Evolutionary conservation across 75 land plant species (phyloP).

Genomic region (Picea sitchensis): DNA sequence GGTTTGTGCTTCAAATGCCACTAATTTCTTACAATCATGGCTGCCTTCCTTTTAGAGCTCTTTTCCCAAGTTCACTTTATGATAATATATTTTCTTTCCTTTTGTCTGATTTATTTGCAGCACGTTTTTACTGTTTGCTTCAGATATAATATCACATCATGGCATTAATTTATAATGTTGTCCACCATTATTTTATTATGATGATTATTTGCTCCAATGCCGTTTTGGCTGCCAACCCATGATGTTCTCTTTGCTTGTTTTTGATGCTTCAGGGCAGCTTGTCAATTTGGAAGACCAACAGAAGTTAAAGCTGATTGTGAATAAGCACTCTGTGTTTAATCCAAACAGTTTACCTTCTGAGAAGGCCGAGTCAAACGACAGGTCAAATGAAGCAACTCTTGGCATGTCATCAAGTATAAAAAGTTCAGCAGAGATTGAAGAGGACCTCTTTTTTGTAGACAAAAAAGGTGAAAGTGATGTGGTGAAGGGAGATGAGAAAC

Average conservation of each 20-base stretch:
- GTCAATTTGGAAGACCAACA: conserved; percentile 3
- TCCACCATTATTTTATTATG: background rate
- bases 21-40: too few relatives aligned
- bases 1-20: background rate
- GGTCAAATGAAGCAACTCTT: background rate
- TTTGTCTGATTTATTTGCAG: background rate
- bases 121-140: background rate
- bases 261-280: conserved; percentile 1
- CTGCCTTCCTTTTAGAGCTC: background rate
- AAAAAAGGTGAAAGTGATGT: background rate
- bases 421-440: background rate
- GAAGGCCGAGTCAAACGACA: background rate
- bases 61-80: background rate
- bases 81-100: background rate
- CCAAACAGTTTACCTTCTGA: background rate
- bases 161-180: background rate
- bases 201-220: background rate
- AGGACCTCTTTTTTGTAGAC: conserved; percentile 1
- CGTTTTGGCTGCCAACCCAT: background rate
- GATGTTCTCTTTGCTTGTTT: background rate
- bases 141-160: background rate
- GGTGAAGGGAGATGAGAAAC: background rate
- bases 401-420: background rate
- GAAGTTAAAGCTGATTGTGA: conserved; percentile 5
- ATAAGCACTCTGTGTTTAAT: conserved; percentile 1